Conservation (phyloP, 2,329 filamentous ascomycete genomes). For the Magnaporthiopsis rhizophila region DNA sequence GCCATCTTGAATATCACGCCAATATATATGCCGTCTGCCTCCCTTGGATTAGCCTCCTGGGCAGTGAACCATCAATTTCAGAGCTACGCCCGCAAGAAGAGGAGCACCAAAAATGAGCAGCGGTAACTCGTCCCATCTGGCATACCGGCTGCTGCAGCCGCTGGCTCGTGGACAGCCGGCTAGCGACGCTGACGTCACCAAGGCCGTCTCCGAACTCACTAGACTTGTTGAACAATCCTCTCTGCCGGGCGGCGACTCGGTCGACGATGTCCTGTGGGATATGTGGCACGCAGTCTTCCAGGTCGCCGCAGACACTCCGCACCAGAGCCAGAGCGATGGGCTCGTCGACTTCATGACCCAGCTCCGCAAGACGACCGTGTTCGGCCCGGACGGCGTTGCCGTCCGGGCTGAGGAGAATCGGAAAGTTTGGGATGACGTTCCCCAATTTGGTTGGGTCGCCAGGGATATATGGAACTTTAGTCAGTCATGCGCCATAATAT, state of each 20-base stretch:
- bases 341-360: slow-evolving; percentile 17
- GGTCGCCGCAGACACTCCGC: slow-evolving; percentile 14
- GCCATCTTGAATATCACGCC: not conserved
- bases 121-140: not conserved
- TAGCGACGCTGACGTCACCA: slow-evolving; percentile 2
- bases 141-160: slow-evolving; percentile 4
- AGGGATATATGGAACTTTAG: slow-evolving; percentile 21
- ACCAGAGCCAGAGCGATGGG: slow-evolving; percentile 12
- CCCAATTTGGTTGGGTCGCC: slow-evolving; percentile 18
- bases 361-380: slow-evolving; percentile 13
- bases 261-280: slow-evolving; percentile 16
- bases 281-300: slow-evolving; percentile 17
- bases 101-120: not conserved
- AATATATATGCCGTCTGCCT: not conserved
- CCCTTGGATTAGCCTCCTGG: no score
- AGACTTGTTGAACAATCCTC: slow-evolving; percentile 11
- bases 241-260: not conserved
- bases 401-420: slow-evolving; percentile 13
- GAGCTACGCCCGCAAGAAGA: not conserved
- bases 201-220: not conserved
- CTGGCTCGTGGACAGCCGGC: slow-evolving; percentile 5
- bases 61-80: not conserved
- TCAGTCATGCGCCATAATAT: slow-evolving; percentile 10
- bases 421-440: slow-evolving; percentile 21
- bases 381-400: slow-evolving; percentile 13